Percentiles rank a stretch among this genome's conserved stretches.
Evolutionary conservation across 2,329 filamentous ascomycete genomes (phyloP).

Genomic region (Tympanopsis confertula): DNA sequence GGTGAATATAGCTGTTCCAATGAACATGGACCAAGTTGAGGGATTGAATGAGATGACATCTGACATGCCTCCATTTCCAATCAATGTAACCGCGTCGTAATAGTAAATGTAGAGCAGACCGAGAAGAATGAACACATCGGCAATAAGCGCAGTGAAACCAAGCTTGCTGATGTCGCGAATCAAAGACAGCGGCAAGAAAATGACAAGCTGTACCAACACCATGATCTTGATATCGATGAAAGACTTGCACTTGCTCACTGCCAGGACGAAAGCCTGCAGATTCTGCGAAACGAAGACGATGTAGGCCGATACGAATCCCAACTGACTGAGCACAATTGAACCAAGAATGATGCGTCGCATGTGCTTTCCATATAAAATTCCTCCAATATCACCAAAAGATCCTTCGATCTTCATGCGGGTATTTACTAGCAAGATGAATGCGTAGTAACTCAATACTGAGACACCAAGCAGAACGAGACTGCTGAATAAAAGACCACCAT

Average conservation of each 20-base stretch:
- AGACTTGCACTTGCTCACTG: slow-evolving; percentile 77
- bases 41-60: slow-evolving; percentile 88
- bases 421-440: slow-evolving; percentile 84
- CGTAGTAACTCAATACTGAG: slow-evolving; percentile 84
- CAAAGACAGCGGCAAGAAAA: slow-evolving; percentile 88
- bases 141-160: slow-evolving; percentile 83
- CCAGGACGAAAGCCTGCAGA: slow-evolving; percentile 83
- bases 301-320: slow-evolving; percentile 89
- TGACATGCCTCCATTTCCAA: slow-evolving; percentile 57
- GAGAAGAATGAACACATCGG: slow-evolving; percentile 86
- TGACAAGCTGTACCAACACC: slow-evolving; percentile 87
- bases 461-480: slow-evolving; percentile 81
- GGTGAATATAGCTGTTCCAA: slow-evolving; percentile 96
- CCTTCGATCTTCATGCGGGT: slow-evolving; percentile 76
- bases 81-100: slow-evolving; percentile 80
- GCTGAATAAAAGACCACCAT: slow-evolving; percentile 94
- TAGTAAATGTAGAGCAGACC: slow-evolving; percentile 92
- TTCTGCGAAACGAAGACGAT: slow-evolving; percentile 97
- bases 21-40: slow-evolving; percentile 90
- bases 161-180: slow-evolving; percentile 96
- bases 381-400: slow-evolving; percentile 97
- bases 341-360: slow-evolving; percentile 78
- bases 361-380: slow-evolving; percentile 78
- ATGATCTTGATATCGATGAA: slow-evolving; percentile 79
- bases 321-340: slow-evolving; percentile 89